A percentile compares a stretch with the other conserved stretches of the same genome.
phyloP scores from a whole-genome alignment of 2,329 filamentous ascomycete species.

The Trichoderma atroviride region DNA sequence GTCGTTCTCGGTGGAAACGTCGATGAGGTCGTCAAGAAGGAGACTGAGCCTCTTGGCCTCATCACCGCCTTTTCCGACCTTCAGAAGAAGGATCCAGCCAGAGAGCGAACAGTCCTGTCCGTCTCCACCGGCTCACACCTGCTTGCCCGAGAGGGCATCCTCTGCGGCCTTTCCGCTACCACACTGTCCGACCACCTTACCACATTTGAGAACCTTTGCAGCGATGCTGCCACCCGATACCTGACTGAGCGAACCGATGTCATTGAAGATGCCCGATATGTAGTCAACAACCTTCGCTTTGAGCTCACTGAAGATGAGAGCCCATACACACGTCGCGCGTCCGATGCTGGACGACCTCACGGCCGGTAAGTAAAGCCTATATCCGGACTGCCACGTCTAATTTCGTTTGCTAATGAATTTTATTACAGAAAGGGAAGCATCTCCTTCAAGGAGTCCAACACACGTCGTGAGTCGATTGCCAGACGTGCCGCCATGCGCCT shows the following conservation, averaged over 20 bases:
- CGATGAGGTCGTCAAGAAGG: slow-evolving; percentile 65
- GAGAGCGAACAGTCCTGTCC: slow-evolving; percentile 79
- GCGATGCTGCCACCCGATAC: slow-evolving; percentile 69
- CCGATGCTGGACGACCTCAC: slow-evolving; percentile 64
- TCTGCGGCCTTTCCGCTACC: slow-evolving; percentile 77
- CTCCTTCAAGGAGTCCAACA: slow-evolving; percentile 74
- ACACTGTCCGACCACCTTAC: slow-evolving; percentile 81
- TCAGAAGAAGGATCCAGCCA: slow-evolving; percentile 75
- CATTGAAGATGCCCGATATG: slow-evolving; percentile 77
- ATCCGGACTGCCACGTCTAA: not conserved
- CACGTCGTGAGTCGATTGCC: slow-evolving; percentile 76
- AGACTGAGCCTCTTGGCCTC: slow-evolving; percentile 68
- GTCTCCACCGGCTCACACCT: slow-evolving; percentile 80
- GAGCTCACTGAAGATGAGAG: slow-evolving; percentile 82
- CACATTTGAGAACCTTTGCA: slow-evolving; percentile 79
- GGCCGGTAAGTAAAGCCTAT: slow-evolving; percentile 53
- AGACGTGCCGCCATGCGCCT: slow-evolving; percentile 76
- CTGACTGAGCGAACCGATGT: slow-evolving; percentile 79
- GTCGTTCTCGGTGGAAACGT: slow-evolving; percentile 74
- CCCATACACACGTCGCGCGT: slow-evolving; percentile 78
- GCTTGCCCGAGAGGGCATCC: slow-evolving; percentile 74
- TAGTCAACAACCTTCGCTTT: slow-evolving; percentile 89
- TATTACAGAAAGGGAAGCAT: slow-evolving; percentile 74
- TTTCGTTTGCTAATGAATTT: slow-evolving; percentile 31
- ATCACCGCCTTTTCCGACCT: slow-evolving; percentile 78